phyloP scores from a whole-genome alignment of 371 early-diverging fungal species.

The Coemansia sp. region DNA sequence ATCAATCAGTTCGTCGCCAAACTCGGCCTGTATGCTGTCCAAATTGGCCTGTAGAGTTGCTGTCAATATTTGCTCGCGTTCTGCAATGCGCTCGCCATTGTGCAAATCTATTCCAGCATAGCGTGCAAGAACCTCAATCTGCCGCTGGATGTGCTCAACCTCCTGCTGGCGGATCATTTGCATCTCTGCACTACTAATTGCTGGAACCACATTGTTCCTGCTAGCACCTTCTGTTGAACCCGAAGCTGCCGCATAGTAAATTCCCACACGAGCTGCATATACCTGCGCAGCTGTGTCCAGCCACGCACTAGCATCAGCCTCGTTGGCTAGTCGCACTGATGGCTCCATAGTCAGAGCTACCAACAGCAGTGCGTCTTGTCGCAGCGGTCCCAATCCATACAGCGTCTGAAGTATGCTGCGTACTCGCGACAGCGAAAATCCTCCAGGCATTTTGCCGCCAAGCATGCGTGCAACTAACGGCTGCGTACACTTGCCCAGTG shows the following conservation, averaged over 20 bases:
- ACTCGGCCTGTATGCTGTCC: constrained; percentile 79
- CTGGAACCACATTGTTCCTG: constrained; percentile 20
- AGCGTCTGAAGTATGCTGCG: constrained; percentile 69
- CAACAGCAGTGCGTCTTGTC: constrained; percentile 77
- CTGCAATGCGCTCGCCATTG: constrained; percentile 65
- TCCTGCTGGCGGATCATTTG: constrained; percentile 76
- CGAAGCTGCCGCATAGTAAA: constrained; percentile 24
- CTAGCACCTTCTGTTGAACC: too few species aligned
- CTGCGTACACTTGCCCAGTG: constrained; percentile 81
- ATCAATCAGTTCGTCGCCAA: constrained; percentile 85
- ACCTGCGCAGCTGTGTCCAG: constrained; percentile 71
- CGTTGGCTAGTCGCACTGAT: constrained; percentile 70
- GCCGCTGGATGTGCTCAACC: constrained; percentile 71
- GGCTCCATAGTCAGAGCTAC: constrained; percentile 85
- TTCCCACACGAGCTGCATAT: constrained; percentile 75
- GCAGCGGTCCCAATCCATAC: constrained; percentile 36
- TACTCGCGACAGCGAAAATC: constrained; percentile 78
- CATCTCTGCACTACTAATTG: constrained; percentile 88
- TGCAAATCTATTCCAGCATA: constrained; percentile 83
- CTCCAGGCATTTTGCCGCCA: constrained; percentile 89
- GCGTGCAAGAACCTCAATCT: constrained; percentile 81
- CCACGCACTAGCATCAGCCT: constrained; percentile 85
- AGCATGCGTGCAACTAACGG: constrained; percentile 78
- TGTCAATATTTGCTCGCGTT: constrained; percentile 60
- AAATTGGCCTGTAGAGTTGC: constrained; percentile 72